Evolutionary conservation across 495 filamentous ascomycete species (phyloP), one percentile per base, ranked within the genome.

Genomic region (Pseudomonodictys pantanalensis): DNA sequence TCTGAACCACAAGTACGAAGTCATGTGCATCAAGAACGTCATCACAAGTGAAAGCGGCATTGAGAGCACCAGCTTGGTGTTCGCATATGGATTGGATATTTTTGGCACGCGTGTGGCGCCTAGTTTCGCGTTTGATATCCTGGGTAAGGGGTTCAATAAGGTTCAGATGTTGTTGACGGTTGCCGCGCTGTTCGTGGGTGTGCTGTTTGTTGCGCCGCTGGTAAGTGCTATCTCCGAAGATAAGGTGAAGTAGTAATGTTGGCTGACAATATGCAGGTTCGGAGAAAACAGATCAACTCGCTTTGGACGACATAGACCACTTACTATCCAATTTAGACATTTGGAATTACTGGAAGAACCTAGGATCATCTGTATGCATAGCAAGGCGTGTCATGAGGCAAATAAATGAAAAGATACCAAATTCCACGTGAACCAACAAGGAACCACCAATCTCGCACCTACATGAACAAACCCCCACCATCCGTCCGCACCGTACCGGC

Each of bases 81-180:
- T 97, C 66, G 92, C 91, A 2, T 97, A 87, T 70, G 95, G 95
- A 2, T 65, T 87, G 0, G 93, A 99, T 69, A 73, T 97, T 29
- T 99, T 90, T 65, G 91, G 89, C 4, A 91, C 92, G 2, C 77
- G 91, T 12, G 84, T 93, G 29, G 83, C 85, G 26, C 93, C 93
- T 0, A 95, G 89, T 68, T 81, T 86, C 54, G 80, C 87, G 3
- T 99, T 97, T 72, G 93, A 99, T 74, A 80, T 96, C 17, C 77
- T 99, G 1, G 92, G 90, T 30, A 95, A 92, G 75, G 88, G 87
- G 3, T 99, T 99, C 70, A 90, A 88, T 56, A 96, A 95, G 77
- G 60, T 92, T 54, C 86, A 91, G 65, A 80, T 99, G 64, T 72
- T 96, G 0, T 75, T 79, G 23, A 99, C 93, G 0, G 89, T 99